Conservation (phyloP, 371 early-diverging fungal species). For the Haplosporangium sp. region DNA sequence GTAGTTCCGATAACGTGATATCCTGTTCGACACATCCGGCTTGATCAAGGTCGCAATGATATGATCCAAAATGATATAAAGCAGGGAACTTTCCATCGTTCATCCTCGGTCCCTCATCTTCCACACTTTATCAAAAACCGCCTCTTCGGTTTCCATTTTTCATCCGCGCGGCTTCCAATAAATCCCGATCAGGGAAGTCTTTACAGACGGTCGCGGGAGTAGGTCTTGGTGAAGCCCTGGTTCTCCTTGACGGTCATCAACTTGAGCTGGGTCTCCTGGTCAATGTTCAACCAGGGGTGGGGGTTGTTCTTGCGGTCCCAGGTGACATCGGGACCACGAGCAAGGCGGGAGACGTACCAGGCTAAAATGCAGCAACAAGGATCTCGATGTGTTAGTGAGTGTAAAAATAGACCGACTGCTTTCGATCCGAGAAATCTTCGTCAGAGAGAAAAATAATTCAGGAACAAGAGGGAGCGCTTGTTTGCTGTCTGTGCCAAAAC, state of each 20-base stretch:
- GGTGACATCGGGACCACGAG: constrained; percentile 74
- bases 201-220: constrained; percentile 55
- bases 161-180: not conserved
- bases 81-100: not conserved
- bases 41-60: constrained; percentile 34
- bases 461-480: not conserved
- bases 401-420: not conserved
- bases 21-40: constrained; percentile 16
- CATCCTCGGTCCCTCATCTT: not conserved
- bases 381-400: no score
- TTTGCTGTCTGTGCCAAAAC: no score
- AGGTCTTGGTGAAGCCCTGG: constrained; percentile 55
- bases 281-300: constrained; percentile 73
- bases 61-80: constrained; percentile 4
- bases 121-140: not conserved
- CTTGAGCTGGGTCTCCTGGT: constrained; percentile 77
- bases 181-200: not conserved
- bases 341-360: constrained; percentile 70
- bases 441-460: constrained; percentile 5
- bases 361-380: constrained; percentile 2
- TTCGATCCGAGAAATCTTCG: constrained; percentile 12
- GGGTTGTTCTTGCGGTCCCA: constrained; percentile 77
- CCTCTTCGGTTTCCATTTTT: not conserved
- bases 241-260: constrained; percentile 64
- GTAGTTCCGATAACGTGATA: not conserved